phyloP scores from a whole-genome alignment of 768 basidiomycete species.

The Termitomyces sp. region DNA sequence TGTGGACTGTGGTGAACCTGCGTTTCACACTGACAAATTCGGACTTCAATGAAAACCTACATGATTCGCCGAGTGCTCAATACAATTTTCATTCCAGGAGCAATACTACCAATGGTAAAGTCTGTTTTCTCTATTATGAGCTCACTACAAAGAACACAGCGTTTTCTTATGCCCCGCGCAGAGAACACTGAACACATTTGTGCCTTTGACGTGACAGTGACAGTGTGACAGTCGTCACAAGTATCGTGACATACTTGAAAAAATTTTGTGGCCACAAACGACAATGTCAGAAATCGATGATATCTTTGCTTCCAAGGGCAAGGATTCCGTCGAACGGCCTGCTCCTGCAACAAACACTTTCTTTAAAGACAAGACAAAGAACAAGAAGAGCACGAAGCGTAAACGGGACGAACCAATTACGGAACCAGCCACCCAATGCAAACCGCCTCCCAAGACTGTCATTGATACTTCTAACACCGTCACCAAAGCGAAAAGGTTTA shows the following conservation, averaged over 20 bases:
- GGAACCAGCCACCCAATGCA: conserved; percentile 16
- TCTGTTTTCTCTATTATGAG: neutral
- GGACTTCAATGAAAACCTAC: neutral
- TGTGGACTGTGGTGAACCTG: conserved; percentile 3
- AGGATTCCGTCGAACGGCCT: conserved; percentile 18
- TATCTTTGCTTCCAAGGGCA: conserved; percentile 64
- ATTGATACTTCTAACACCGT: conserved; percentile 52
- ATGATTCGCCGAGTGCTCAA: neutral
- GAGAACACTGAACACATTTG: neutral
- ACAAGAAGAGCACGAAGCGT: conserved; percentile 35
- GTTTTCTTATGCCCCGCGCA: too few species aligned
- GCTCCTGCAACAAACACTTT: conserved; percentile 23
- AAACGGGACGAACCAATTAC: conserved; percentile 15
- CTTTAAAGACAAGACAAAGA: conserved; percentile 42
- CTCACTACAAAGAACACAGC: neutral
- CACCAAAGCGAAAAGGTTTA: conserved; percentile 31
- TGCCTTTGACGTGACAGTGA: neutral
- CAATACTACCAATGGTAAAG: neutral
- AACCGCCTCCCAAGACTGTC: conserved; percentile 53
- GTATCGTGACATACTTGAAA: neutral
- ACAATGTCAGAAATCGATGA: conserved; percentile 78
- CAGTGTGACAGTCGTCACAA: conserved; percentile 10
- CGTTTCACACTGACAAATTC: conserved; percentile 10
- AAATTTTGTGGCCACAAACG: conserved; percentile 19
- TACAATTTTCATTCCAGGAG: too few species aligned